Percentiles rank a stretch among this genome's conserved stretches.
These are phyloP conservation scores for Fonsecaea erecta DNA, from an alignment of 2,329 filamentous ascomycete genomes.

Conservation along the genomic window DNA sequence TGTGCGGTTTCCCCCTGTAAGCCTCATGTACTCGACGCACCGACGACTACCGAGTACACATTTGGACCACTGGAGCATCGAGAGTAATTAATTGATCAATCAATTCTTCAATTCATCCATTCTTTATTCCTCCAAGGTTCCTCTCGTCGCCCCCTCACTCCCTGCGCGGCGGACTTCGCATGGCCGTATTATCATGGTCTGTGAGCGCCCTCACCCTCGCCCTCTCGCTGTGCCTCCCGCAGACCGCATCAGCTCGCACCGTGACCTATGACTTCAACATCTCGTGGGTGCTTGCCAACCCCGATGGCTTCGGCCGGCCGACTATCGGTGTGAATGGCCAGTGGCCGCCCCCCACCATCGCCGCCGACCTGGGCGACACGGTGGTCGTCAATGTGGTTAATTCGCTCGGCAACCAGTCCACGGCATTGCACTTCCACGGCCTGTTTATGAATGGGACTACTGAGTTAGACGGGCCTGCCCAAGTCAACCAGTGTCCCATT, in stretches of 20 bases:
- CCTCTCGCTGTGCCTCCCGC: not conserved
- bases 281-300: constrained; percentile 60
- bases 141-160: too few species aligned
- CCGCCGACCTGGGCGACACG: constrained; percentile 73
- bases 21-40: not conserved
- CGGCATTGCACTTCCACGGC: constrained; percentile 75
- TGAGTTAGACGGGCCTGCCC: constrained; percentile 72
- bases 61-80: too few species aligned
- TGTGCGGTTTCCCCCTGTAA: not conserved
- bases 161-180: not conserved
- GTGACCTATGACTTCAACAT: constrained; percentile 56
- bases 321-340: constrained; percentile 74
- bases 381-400: constrained; percentile 72
- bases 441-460: constrained; percentile 77
- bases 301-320: constrained; percentile 56
- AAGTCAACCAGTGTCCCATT: constrained; percentile 70
- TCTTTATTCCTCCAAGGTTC: too few species aligned
- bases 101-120: too few species aligned
- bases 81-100: too few species aligned
- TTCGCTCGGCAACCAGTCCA: constrained; percentile 65
- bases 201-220: not conserved
- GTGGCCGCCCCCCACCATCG: constrained; percentile 74
- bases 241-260: not conserved
- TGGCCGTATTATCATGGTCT: not conserved
- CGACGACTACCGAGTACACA: too few species aligned